Conservation (phyloP, 1,284 basidiomycete species). For the Tremellales sp. region DNA sequence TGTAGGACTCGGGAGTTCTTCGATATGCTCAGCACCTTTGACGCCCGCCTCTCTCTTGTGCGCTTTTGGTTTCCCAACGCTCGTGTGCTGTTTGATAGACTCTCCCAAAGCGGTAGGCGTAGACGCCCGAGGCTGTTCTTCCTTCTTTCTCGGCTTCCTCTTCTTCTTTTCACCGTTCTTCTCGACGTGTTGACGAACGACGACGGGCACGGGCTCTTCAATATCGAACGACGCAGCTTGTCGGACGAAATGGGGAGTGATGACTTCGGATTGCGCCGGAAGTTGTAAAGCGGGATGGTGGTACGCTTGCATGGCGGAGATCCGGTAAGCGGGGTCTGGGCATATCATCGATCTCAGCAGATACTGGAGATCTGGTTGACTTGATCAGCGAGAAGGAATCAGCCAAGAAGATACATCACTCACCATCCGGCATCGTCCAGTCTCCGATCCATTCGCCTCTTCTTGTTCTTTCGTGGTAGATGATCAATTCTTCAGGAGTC, state of each 20-base stretch:
- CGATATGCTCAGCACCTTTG: constrained; percentile 1
- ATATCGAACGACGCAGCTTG: constrained; percentile 22
- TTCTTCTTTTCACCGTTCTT: constrained; percentile 24
- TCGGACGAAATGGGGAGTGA: constrained; percentile 46
- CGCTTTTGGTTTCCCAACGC: constrained; percentile 6
- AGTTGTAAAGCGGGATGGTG: constrained; percentile 37
- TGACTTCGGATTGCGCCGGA: constrained; percentile 25
- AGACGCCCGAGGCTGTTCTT: constrained; percentile 3
- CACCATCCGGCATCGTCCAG: constrained; percentile 64
- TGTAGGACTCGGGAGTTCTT: constrained; percentile 11
- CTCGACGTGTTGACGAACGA: constrained; percentile 6
- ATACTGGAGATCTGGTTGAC: constrained; percentile 28
- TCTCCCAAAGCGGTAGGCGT: constrained; percentile 30
- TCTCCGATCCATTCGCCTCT: constrained; percentile 75
- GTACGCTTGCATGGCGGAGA: constrained; percentile 40
- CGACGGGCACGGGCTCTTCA: constrained; percentile 9
- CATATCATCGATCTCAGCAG: constrained; percentile 43
- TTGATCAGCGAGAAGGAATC: not conserved
- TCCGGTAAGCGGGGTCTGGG: constrained; percentile 37
- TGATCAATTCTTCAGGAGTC: constrained; percentile 73
- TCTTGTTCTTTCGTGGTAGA: constrained; percentile 75
- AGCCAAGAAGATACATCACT: constrained; percentile 7
- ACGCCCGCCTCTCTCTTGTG: not conserved
- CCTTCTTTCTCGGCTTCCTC: constrained; percentile 8
- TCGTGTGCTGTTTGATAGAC: constrained; percentile 39